A percentile compares a stretch with the other conserved stretches of the same genome.
phyloP scores from a whole-genome alignment of 73 alveolate genomes.

The Blepharisma japonicum region DNA sequence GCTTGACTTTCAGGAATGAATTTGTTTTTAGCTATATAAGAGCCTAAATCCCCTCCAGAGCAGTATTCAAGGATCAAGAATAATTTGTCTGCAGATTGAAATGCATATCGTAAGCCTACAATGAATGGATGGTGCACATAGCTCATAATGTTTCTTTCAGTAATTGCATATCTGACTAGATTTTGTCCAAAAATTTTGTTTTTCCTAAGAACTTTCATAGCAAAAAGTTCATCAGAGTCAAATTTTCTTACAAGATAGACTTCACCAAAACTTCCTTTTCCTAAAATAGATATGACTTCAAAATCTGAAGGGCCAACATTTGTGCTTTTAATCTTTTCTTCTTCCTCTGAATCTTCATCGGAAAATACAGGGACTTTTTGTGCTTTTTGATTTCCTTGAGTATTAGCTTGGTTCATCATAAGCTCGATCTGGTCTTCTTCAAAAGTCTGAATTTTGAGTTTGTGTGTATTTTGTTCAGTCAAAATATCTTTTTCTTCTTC shows the following conservation, averaged over 20 bases:
- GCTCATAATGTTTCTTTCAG: conserved; percentile 82
- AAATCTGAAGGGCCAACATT: conserved; percentile 55
- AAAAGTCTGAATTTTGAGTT: no score
- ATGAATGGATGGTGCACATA: conserved; percentile 88
- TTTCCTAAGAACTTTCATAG: conserved; percentile 76
- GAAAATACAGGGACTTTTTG: not conserved
- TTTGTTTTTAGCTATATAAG: conserved; percentile 69
- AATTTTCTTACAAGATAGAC: conserved; percentile 76
- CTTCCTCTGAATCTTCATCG: not conserved
- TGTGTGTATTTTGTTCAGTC: no score
- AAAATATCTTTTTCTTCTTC: no score
- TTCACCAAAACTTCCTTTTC: conserved; percentile 93
- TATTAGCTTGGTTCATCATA: no score
- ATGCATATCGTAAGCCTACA: conserved; percentile 82
- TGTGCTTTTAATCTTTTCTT: not conserved
- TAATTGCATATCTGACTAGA: conserved; percentile 80
- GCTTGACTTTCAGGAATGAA: conserved; percentile 83
- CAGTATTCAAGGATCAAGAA: conserved; percentile 71
- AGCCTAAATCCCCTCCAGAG: conserved; percentile 85
- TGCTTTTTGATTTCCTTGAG: not conserved
- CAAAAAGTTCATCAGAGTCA: conserved; percentile 64
- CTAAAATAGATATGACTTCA: conserved; percentile 61
- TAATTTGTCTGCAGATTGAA: conserved; percentile 65
- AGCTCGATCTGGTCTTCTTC: no score
- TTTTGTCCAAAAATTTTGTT: conserved; percentile 61